Conservation (phyloP, 2,329 filamentous ascomycete species). For the Sporothrix globosa region DNA sequence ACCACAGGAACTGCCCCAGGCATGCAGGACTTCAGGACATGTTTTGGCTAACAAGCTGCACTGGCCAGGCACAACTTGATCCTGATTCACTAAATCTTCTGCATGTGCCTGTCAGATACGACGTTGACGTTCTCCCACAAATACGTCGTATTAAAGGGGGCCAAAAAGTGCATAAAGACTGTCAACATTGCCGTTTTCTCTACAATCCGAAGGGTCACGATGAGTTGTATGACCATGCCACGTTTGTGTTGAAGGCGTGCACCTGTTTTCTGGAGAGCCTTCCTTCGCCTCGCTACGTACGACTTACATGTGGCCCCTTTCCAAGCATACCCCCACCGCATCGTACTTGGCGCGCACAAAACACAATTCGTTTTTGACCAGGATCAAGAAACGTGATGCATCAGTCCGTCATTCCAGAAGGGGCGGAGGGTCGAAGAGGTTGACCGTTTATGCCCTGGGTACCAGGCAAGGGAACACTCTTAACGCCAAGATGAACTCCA, state of each 20-base stretch:
- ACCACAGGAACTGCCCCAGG: background rate
- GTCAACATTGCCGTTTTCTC: background rate
- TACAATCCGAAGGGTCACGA: background rate
- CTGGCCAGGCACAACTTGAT: constrained; percentile 22
- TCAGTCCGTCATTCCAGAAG: constrained; percentile 24
- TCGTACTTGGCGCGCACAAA: background rate
- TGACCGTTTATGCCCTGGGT: constrained; percentile 6
- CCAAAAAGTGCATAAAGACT: background rate
- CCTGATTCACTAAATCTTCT: constrained; percentile 10
- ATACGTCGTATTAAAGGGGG: background rate
- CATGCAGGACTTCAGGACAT: background rate
- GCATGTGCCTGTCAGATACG: constrained; percentile 7
- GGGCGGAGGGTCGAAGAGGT: background rate
- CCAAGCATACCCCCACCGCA: background rate
- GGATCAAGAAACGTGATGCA: constrained; percentile 24
- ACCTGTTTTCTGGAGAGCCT: background rate
- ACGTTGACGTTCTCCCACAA: background rate
- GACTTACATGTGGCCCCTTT: background rate
- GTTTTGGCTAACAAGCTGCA: constrained; percentile 7
- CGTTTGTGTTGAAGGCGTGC: constrained; percentile 11
- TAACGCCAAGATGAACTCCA: constrained; percentile 12
- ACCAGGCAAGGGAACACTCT: background rate
- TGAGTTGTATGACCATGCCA: constrained; percentile 11
- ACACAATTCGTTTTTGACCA: background rate
- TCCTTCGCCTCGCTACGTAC: background rate